Evolutionary conservation across 352 stramenopile species (phyloP), one percentile per base, ranked within the genome.

Genomic region (Phytophthora pluvialis): DNA sequence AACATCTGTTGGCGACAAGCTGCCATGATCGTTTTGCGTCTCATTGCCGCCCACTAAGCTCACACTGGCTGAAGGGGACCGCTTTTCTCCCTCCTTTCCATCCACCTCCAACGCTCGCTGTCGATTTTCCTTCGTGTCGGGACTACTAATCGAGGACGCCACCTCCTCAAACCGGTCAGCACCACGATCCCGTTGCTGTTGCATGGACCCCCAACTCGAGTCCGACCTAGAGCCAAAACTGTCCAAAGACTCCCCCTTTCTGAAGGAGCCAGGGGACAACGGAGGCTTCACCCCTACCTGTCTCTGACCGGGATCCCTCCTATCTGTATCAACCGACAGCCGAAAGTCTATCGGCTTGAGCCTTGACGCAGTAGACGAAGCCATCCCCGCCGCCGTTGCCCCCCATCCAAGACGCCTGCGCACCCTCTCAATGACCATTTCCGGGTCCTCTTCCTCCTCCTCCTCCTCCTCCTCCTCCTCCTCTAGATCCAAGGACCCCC

Each of bases 401-500:
- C 43, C 51, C 75, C 72, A 82, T 1, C 78, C 78, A 11, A 91
- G 77, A 5, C 82, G 77, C 16, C 70, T 79, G 7, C 80, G 80
- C 18, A 91, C 81, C 4, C 82, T 78, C 44, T 84, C 74, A 53
- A 89, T 89, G 16, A 89, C 82, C 28, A 74, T 42, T 43, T 91
- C 82, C 0, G 82, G 65, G 50, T 88, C 69, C 49, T 88, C 79
- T 28, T 73, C 52, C 10, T 51, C 42, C 33, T 64, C 53, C 2
- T 50, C 32, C 35, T 49, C 43, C 7, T 48, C 54, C 4, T 29
- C 29, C 15, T 54, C 64, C 1, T 49, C 46, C 18, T 64, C 55
- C 11, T 70, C 49, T 28, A 64, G 31, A 32, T 62, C 53, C 10
- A 60, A n/a, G 2, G 39, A 60, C 4, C 47, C 25, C 67, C 47